Evolutionary conservation across 1,284 basidiomycete species (phyloP), one percentile per base, ranked within the genome.

Genomic region (Trichosporon coremiiforme): DNA sequence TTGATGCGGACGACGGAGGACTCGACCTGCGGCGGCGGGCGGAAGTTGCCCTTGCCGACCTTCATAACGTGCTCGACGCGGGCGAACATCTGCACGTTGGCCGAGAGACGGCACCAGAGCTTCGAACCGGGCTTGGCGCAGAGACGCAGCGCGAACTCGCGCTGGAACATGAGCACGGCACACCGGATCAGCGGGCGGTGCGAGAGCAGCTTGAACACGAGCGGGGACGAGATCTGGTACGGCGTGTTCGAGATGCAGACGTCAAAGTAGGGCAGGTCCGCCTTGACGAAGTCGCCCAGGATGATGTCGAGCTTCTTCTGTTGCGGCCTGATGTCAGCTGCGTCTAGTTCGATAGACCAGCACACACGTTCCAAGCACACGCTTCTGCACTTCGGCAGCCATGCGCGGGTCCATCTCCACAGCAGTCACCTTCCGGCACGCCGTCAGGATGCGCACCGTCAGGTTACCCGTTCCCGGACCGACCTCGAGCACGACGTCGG

Each of bases 361-460:
- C 15, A 90, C 94, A 86, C 83, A 97, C 95, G 91, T 98, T 86
- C 96, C 96, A 86, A 98, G 92, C 1, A 99, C 95, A 76, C 97
- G 91, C 84, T 99, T 99, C 70, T 92, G 92, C 68, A 99, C 88
- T 82, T 99, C 96, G 63, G 95, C 95, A 20, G 95, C 96, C 96
- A 99, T 98, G 47, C 97, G 90, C 74, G 97, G 97, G 81, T 99
- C 97, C 94, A 98, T 97, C 83, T 99, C 97, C 35, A 98, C 90
- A 0, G 95, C 96, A 0, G 92, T 93, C 35, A 93, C 90, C 85
- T 92, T 91, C 80, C 96, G 95, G 72, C 92, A 92, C 83, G 95
- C 92, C 78, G 98, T 94, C 47, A 99, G 85, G 74, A 99, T 99
- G 77, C 92, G 87, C 17, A 98, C 91, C 0, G 97, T 99, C 79